Evolutionary conservation across 1,139 yeast species (phyloP).

Genomic region (Saccharomycopsis hybrid): DNA sequence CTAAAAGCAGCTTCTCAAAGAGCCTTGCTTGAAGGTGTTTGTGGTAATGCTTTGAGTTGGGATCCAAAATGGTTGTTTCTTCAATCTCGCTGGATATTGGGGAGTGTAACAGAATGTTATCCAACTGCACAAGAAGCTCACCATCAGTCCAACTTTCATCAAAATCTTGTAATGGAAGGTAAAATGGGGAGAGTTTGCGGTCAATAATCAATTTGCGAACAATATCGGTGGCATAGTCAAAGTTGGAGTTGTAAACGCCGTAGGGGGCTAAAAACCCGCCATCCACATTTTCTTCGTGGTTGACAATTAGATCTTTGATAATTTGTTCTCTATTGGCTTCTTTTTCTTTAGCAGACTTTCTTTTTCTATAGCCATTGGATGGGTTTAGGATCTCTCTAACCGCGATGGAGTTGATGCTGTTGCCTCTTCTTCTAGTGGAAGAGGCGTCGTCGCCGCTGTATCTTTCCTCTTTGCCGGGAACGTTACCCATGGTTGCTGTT

Average conservation of each 20-base stretch:
- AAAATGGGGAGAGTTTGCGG: conserved; percentile 82
- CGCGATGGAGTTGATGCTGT: conserved; percentile 20
- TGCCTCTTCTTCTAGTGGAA: conserved; percentile 24
- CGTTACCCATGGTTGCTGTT: conserved; percentile 45
- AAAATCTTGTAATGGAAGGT: conserved; percentile 80
- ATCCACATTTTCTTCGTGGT: conserved; percentile 57
- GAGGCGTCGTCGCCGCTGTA: conserved; percentile 20
- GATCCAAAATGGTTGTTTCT: conserved; percentile 42
- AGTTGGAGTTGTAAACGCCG: conserved; percentile 72
- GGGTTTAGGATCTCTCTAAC: conserved; percentile 22
- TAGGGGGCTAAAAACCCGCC: conserved; percentile 83
- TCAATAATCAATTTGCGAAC: conserved; percentile 62
- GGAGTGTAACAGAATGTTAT: conserved; percentile 52
- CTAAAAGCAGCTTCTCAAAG: conserved; percentile 41
- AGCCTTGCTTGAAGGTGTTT: conserved; percentile 53
- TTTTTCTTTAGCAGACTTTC: conserved; percentile 42
- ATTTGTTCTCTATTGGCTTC: conserved; percentile 47
- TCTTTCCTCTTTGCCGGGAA: conserved; percentile 47
- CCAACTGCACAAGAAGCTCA: conserved; percentile 53
- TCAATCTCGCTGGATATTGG: conserved; percentile 44
- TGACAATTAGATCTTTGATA: conserved; percentile 50
- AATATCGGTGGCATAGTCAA: conserved; percentile 66
- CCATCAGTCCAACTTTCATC: conserved; percentile 70
- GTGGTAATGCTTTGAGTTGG: conserved; percentile 42
- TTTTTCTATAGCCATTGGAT: conserved; percentile 25